These are phyloP conservation scores for Hapsidospora chrysogenum DNA, from an alignment of 495 filamentous ascomycete genomes.

Conservation along the genomic window DNA sequence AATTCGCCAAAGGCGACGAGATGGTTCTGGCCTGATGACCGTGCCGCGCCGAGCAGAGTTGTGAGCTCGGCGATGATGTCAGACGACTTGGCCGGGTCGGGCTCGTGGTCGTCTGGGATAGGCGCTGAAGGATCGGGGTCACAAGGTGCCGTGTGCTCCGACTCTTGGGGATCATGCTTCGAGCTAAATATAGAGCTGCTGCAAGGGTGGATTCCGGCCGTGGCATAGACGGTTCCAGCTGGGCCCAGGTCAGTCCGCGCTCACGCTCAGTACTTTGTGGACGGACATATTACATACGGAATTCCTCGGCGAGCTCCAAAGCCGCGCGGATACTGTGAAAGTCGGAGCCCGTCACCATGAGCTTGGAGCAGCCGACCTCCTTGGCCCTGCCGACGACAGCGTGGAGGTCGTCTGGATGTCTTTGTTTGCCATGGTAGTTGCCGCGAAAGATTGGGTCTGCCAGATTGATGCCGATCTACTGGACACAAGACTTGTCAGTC, in stretches of 20 bases:
- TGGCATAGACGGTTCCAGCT: slow-evolving; percentile 74
- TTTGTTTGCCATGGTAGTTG: slow-evolving; percentile 63
- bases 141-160: slow-evolving; percentile 26
- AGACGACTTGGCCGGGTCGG: slow-evolving; percentile 16
- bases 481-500: too few species aligned
- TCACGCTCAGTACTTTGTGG: background rate
- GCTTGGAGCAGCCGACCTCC: slow-evolving; percentile 64
- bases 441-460: slow-evolving; percentile 77
- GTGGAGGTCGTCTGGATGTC: slow-evolving; percentile 62
- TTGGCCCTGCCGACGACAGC: slow-evolving; percentile 60
- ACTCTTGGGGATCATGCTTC: slow-evolving; percentile 23
- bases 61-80: slow-evolving; percentile 42
- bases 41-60: slow-evolving; percentile 25
- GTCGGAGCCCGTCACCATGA: slow-evolving; percentile 90
- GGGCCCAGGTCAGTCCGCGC: slow-evolving; percentile 4
- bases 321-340: slow-evolving; percentile 62
- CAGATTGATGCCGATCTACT: slow-evolving; percentile 78
- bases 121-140: slow-evolving; percentile 22
- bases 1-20: slow-evolving; percentile 84
- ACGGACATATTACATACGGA: slow-evolving; percentile 36
- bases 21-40: slow-evolving; percentile 25
- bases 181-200: slow-evolving; percentile 47
- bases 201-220: slow-evolving; percentile 89
- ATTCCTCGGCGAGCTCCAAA: slow-evolving; percentile 50
- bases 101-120: slow-evolving; percentile 19